Evolutionary conservation across 2,329 filamentous ascomycete species (phyloP).

Genomic region (Xylaria hypoxylon): DNA sequence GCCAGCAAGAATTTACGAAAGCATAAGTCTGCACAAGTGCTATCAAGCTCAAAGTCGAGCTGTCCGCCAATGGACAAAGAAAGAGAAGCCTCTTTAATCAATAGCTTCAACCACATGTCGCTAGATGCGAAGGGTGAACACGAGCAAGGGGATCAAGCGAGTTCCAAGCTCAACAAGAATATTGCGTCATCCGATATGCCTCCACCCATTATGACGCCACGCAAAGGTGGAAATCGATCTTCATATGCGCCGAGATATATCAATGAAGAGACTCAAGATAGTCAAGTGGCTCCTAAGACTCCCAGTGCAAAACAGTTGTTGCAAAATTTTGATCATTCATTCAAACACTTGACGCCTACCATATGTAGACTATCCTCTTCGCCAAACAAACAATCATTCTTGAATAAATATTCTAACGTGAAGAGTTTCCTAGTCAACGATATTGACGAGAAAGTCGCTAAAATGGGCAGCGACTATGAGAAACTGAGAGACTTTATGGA

Average conservation of each 20-base stretch:
- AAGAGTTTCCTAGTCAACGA: slow-evolving; percentile 78
- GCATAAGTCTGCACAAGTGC: slow-evolving; percentile 44
- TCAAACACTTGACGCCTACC: slow-evolving; percentile 49
- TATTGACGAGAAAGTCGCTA: slow-evolving; percentile 78
- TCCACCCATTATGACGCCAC: slow-evolving; percentile 47
- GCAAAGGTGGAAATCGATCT: slow-evolving; percentile 35
- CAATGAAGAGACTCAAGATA: slow-evolving; percentile 24
- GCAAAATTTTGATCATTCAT: slow-evolving; percentile 45
- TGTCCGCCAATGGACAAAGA: slow-evolving; percentile 35
- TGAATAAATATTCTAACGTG: slow-evolving; percentile 80
- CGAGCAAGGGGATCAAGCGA: slow-evolving; percentile 61
- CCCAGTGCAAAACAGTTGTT: slow-evolving; percentile 50
- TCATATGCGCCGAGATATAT: slow-evolving; percentile 30
- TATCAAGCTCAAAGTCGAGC: slow-evolving; percentile 35
- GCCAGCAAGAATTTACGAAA: slow-evolving; percentile 45
- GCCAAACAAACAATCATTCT: slow-evolving; percentile 64
- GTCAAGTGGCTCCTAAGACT: slow-evolving; percentile 52
- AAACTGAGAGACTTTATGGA: slow-evolving; percentile 79
- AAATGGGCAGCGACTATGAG: slow-evolving; percentile 80
- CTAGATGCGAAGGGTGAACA: slow-evolving; percentile 52
- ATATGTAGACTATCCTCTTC: slow-evolving; percentile 55
- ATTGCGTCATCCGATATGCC: slow-evolving; percentile 40
- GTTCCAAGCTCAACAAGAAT: slow-evolving; percentile 49
- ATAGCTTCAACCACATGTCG: slow-evolving; percentile 55
- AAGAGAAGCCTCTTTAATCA: slow-evolving; percentile 60